phyloP scores from a whole-genome alignment of 768 basidiomycete genomes.

The Crepidotus variabilis region DNA sequence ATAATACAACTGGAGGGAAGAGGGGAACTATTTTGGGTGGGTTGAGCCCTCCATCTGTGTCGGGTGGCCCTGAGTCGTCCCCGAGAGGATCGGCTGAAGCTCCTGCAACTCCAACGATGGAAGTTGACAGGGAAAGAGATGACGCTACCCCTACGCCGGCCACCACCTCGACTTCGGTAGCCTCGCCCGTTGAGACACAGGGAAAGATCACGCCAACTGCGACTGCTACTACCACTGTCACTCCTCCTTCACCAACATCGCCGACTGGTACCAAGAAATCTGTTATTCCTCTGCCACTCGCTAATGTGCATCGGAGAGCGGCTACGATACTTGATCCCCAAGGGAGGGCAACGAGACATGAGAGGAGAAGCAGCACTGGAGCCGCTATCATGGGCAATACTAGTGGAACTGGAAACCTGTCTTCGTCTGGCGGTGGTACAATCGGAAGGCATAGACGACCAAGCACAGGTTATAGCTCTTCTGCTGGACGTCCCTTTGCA shows the following conservation, averaged over 20 bases:
- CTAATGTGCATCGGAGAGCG: conserved; percentile 63
- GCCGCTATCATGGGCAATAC: conserved; percentile 43
- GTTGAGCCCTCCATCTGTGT: not conserved
- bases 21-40: conserved; percentile 47
- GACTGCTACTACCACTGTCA: conserved; percentile 5
- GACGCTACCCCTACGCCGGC: not conserved
- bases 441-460: conserved; percentile 69
- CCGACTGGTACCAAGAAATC: conserved; percentile 12
- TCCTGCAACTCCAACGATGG: conserved; percentile 5
- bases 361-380: conserved; percentile 74
- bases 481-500: conserved; percentile 28
- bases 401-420: conserved; percentile 8
- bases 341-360: conserved; percentile 59
- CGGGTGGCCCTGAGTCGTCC: not conserved
- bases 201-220: conserved; percentile 1
- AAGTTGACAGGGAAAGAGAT: conserved; percentile 18
- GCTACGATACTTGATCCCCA: conserved; percentile 75
- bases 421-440: conserved; percentile 39
- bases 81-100: not conserved
- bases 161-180: not conserved
- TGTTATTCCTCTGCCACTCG: conserved; percentile 42
- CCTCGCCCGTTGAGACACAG: not conserved
- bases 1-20: conserved; percentile 34
- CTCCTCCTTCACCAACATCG: conserved; percentile 15
- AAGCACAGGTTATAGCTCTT: conserved; percentile 57